Percentiles rank a stretch among this genome's conserved stretches.
Evolutionary conservation across 208 protist species (phyloP).

Genomic region (Paratrypanosoma confusum): DNA sequence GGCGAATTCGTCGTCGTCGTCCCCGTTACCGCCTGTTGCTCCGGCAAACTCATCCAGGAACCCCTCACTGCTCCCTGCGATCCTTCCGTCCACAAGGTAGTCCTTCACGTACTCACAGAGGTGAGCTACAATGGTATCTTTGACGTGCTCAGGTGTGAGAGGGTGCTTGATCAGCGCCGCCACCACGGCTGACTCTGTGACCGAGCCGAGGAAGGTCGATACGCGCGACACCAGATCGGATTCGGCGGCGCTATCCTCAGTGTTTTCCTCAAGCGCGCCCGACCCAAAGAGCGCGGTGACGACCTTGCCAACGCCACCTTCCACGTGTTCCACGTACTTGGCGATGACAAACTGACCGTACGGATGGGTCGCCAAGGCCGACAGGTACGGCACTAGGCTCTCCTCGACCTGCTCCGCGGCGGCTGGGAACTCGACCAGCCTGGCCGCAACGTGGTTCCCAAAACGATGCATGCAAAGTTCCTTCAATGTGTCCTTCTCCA

Average conservation of each 20-base stretch:
- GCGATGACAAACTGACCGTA: slow-evolving; percentile 74
- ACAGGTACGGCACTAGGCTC: slow-evolving; percentile 27
- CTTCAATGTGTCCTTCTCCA: slow-evolving; percentile 60
- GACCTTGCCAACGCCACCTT: slow-evolving; percentile 17
- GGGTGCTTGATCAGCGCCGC: slow-evolving; percentile 53
- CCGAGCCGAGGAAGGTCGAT: slow-evolving; percentile 18
- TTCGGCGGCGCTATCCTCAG: slow-evolving; percentile 10
- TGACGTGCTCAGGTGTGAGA: slow-evolving; percentile 34
- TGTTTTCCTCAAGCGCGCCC: neutral
- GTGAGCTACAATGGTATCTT: slow-evolving; percentile 69
- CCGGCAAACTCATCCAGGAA: no score
- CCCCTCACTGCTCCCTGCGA: neutral
- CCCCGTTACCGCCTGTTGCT: neutral
- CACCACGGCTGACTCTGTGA: slow-evolving; percentile 56
- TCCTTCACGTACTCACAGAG: slow-evolving; percentile 51
- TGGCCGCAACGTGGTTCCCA: slow-evolving; percentile 81
- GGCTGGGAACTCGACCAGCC: slow-evolving; percentile 60
- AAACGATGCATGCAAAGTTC: slow-evolving; percentile 68
- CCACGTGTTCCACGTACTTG: slow-evolving; percentile 42
- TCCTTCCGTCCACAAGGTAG: slow-evolving; percentile 26
- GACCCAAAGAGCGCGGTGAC: slow-evolving; percentile 20
- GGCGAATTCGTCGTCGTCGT: slow-evolving; percentile 31
- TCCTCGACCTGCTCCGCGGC: slow-evolving; percentile 51
- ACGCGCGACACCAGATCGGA: slow-evolving; percentile 25
- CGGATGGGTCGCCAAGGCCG: slow-evolving; percentile 26